phyloP scores from a whole-genome alignment of 768 basidiomycete species.

The Tylopilus cervinicoccineus region DNA sequence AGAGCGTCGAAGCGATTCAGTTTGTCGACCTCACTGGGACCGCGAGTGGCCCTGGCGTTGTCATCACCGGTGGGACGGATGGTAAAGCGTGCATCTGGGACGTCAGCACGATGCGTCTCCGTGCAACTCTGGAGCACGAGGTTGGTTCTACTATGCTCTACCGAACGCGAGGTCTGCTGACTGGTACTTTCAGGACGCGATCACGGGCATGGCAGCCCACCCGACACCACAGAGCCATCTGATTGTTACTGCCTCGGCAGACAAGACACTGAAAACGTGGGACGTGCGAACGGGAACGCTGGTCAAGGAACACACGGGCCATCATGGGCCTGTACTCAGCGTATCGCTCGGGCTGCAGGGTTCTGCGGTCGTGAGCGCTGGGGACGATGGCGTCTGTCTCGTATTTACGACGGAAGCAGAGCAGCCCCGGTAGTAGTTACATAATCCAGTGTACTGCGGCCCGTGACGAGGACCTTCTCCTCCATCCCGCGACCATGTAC shows the following conservation, averaged over 20 bases:
- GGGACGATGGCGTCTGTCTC: slow-evolving; percentile 85
- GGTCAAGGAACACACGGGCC: slow-evolving; percentile 78
- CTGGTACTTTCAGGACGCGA: slow-evolving; percentile 62
- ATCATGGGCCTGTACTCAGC: slow-evolving; percentile 70
- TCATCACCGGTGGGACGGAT: slow-evolving; percentile 88
- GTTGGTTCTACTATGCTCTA: slow-evolving; percentile 40
- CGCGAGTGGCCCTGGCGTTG: slow-evolving; percentile 48
- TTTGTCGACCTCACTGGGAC: slow-evolving; percentile 76
- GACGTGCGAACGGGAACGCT: slow-evolving; percentile 83
- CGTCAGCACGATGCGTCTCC: slow-evolving; percentile 76
- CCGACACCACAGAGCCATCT: slow-evolving; percentile 74
- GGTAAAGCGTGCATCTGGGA: slow-evolving; percentile 96
- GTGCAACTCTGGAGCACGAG: slow-evolving; percentile 78
- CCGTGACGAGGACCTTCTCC: background rate
- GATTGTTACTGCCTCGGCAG: slow-evolving; percentile 83
- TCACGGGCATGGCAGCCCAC: slow-evolving; percentile 74
- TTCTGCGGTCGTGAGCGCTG: slow-evolving; percentile 76
- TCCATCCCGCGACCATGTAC: slow-evolving; percentile 31
- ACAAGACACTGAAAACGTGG: slow-evolving; percentile 87
- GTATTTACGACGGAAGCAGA: slow-evolving; percentile 66
- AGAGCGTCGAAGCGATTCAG: slow-evolving; percentile 82
- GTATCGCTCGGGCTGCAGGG: slow-evolving; percentile 71
- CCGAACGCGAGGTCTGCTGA: slow-evolving; percentile 5
- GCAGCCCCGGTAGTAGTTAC: slow-evolving; percentile 11
- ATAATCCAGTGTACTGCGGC: slow-evolving; percentile 16